These are phyloP conservation scores for Coelastrella sp. DNA, from an alignment of 139 green algal genomes.

Conservation along the genomic window DNA sequence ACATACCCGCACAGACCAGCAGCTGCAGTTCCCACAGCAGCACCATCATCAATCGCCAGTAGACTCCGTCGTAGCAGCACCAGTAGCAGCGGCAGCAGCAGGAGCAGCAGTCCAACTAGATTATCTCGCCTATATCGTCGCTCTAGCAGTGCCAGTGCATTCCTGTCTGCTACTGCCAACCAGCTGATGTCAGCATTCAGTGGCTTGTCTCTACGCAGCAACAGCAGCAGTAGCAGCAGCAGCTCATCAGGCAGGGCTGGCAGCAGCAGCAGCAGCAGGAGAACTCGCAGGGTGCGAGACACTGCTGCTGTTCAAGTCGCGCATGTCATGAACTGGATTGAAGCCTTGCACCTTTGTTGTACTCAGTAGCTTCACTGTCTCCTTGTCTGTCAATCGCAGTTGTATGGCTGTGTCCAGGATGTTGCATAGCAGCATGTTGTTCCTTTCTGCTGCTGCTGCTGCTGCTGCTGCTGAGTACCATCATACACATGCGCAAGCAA, in stretches of 20 bases:
- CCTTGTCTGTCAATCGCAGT: no score
- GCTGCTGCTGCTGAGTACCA: no score
- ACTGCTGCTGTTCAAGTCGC: no score
- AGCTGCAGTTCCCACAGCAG: neutral
- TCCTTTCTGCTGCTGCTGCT: no score
- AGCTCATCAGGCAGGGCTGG: neutral
- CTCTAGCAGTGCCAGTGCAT: neutral
- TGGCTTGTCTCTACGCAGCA: no score
- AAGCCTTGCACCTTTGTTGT: no score
- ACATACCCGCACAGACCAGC: neutral
- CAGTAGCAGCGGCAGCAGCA: constrained; percentile 15
- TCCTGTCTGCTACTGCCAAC: constrained; percentile 9
- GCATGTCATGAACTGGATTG: no score
- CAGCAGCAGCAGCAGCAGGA: constrained; percentile 13
- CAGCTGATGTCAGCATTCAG: neutral
- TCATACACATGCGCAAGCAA: no score
- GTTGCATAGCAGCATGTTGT: no score
- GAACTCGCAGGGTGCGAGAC: neutral
- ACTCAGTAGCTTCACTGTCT: no score
- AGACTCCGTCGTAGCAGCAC: neutral
- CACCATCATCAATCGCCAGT: neutral
- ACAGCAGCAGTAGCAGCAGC: neutral
- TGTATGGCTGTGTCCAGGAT: no score
- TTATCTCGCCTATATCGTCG: neutral
- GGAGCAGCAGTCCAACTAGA: neutral